Evolutionary conservation across 2,329 filamentous ascomycete species (phyloP).

Genomic region (Aspergillus sp.): DNA sequence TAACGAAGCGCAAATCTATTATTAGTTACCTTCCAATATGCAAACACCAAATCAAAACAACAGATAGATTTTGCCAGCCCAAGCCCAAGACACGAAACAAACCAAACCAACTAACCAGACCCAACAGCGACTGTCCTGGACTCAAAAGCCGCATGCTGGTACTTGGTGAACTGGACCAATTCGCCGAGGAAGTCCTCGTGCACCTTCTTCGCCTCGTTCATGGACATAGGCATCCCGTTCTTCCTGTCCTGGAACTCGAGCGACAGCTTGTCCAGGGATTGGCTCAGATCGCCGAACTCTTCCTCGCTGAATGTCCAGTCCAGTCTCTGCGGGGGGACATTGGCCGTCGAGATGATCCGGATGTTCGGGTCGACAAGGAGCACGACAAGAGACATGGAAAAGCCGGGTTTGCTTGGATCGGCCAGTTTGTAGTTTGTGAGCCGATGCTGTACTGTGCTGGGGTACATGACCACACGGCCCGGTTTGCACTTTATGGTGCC

Average conservation of each 20-base stretch:
- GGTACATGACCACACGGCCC: constrained; percentile 18
- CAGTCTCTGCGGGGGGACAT: constrained; percentile 44
- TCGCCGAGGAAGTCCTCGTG: constrained; percentile 18
- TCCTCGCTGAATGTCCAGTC: constrained; percentile 33
- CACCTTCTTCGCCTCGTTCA: constrained; percentile 30
- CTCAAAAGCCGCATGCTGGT: constrained; percentile 22
- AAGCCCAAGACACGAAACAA: constrained; percentile 1
- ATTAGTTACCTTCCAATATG: too few species aligned
- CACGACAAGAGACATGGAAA: constrained; percentile 46
- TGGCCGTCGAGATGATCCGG: constrained; percentile 45
- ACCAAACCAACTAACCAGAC: background rate
- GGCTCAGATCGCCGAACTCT: constrained; percentile 9
- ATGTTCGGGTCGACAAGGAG: constrained; percentile 51
- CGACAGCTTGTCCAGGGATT: constrained; percentile 11
- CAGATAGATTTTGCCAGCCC: too few species aligned
- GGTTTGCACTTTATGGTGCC: constrained; percentile 11
- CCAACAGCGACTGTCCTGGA: constrained; percentile 17
- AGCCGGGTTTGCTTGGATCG: constrained; percentile 44
- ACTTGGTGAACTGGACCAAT: constrained; percentile 16
- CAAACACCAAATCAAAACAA: too few species aligned
- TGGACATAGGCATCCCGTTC: constrained; percentile 22
- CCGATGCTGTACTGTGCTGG: constrained; percentile 41
- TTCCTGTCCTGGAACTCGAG: constrained; percentile 13
- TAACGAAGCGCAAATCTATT: too few species aligned
- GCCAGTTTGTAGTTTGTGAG: constrained; percentile 41